Percentiles rank a stretch among this genome's conserved stretches.
These are phyloP conservation scores for Yueomyces sp. DNA, from an alignment of 1,139 yeast species.

Conservation along the genomic window DNA sequence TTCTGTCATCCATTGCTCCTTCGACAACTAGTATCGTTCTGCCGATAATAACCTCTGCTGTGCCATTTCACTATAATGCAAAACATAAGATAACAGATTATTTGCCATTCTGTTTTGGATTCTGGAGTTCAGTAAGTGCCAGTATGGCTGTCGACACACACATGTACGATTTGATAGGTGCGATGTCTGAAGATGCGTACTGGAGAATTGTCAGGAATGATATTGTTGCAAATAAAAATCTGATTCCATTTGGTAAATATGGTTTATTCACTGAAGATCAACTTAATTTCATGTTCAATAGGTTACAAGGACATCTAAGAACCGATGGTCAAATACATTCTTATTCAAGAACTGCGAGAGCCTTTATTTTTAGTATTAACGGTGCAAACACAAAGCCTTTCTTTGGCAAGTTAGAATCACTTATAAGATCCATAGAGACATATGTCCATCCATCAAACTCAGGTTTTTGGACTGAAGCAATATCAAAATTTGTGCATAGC, in stretches of 20 bases:
- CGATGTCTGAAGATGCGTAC: conserved; percentile 42
- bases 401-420: conserved; percentile 39
- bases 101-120: conserved; percentile 53
- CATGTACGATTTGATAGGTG: conserved; percentile 56
- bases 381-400: conserved; percentile 41
- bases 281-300: conserved; percentile 43
- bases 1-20: conserved; percentile 35
- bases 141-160: conserved; percentile 53
- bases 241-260: conserved; percentile 27
- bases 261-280: conserved; percentile 63
- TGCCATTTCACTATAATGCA: conserved; percentile 32
- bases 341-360: conserved; percentile 47
- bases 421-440: conserved; percentile 64
- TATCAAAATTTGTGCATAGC: conserved; percentile 50
- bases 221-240: conserved; percentile 19
- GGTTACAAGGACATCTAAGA: conserved; percentile 32
- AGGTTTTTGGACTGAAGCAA: conserved; percentile 72
- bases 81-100: conserved; percentile 29
- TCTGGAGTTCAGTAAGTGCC: conserved; percentile 57
- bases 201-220: conserved; percentile 8
- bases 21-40: conserved; percentile 45
- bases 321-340: conserved; percentile 42
- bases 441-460: conserved; percentile 84
- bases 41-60: conserved; percentile 40
- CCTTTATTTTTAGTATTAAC: conserved; percentile 52